Conservation (phyloP, 192 early-diverging fungal genomes). For the Dissophora ornata region DNA sequence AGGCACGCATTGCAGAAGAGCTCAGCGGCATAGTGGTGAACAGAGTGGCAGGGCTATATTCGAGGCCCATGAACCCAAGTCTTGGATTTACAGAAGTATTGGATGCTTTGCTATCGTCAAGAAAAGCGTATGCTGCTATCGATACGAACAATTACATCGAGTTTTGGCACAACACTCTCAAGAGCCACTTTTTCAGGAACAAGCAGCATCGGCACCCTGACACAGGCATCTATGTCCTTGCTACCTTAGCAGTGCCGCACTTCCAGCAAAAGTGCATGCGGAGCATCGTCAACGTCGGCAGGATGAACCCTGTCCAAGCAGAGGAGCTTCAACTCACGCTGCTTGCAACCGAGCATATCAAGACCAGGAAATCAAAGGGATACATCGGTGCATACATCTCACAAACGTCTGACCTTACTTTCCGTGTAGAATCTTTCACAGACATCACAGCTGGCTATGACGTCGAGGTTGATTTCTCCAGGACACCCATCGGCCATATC, state of each 20-base stretch:
- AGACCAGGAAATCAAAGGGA: too few species aligned
- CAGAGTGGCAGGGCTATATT: not conserved
- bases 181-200: not conserved
- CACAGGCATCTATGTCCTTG: not conserved
- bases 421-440: too few species aligned
- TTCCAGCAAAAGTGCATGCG: not conserved
- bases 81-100: too few species aligned
- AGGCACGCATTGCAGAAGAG: too few species aligned
- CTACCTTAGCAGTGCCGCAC: not conserved
- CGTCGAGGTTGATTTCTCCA: too few species aligned
- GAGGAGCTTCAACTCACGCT: too few species aligned
- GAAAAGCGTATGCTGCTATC: not conserved
- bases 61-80: not conserved
- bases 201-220: not conserved
- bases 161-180: conserved; percentile 1
- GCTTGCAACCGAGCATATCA: too few species aligned
- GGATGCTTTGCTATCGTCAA: conserved; percentile 12
- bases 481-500: not conserved
- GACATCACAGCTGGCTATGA: too few species aligned
- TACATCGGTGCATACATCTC: too few species aligned
- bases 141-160: conserved; percentile 5
- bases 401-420: too few species aligned
- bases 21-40: too few species aligned
- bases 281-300: not conserved
- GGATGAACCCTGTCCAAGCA: not conserved